Conservation (phyloP, 768 basidiomycete genomes). For the Cubamyces sp. region DNA sequence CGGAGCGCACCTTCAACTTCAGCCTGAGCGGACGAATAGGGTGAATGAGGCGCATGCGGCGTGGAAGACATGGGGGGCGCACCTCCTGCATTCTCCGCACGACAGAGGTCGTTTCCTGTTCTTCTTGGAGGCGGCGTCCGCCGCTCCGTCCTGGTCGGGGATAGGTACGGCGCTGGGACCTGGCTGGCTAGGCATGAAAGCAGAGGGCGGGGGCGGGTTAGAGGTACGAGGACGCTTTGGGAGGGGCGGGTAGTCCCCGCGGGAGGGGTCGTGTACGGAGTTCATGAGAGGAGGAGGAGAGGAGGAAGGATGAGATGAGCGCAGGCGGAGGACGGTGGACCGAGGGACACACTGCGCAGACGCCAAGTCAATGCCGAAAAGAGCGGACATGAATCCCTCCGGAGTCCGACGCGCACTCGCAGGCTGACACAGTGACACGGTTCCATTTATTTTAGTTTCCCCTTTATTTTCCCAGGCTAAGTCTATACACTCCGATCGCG, state of each 20-base stretch:
- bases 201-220: constrained; percentile 24
- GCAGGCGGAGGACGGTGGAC: constrained; percentile 11
- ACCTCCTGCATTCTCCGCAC: constrained; percentile 75
- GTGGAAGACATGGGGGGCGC: constrained; percentile 6
- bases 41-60: constrained; percentile 6
- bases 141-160: constrained; percentile 29
- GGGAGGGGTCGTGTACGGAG: constrained; percentile 28
- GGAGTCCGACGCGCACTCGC: constrained; percentile 10
- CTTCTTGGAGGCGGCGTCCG: constrained; percentile 35
- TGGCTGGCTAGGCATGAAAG: constrained; percentile 26
- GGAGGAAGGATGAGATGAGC: constrained; percentile 16
- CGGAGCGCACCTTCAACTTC: constrained; percentile 60
- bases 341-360: constrained; percentile 15
- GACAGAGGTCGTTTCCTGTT: constrained; percentile 51
- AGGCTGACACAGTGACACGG: neutral
- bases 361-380: constrained; percentile 23
- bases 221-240: constrained; percentile 30
- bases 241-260: constrained; percentile 27
- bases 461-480: constrained; percentile 12
- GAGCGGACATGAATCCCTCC: constrained; percentile 21
- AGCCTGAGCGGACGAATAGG: constrained; percentile 44
- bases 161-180: constrained; percentile 18
- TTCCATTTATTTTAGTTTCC: neutral
- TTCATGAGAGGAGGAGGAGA: constrained; percentile 26
- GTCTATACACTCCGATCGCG: constrained; percentile 18